phyloP scores from a whole-genome alignment of 345 rosid genomes.

The Gossypium ekmanianum region DNA sequence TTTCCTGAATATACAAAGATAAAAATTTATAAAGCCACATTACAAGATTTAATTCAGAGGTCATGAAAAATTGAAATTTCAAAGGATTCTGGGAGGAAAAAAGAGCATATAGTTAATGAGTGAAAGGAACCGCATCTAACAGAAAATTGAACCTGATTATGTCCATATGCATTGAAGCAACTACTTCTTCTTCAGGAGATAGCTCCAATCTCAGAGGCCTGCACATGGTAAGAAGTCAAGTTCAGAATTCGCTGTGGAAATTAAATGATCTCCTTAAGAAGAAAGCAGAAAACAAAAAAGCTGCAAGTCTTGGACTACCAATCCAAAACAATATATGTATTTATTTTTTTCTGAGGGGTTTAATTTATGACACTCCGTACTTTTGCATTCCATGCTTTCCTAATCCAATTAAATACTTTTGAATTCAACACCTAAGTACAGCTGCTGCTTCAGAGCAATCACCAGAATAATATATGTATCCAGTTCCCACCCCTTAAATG shows the following conservation, averaged over 20 bases:
- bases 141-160: constrained; percentile 60
- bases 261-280: not conserved
- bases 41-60: not conserved
- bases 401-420: not conserved
- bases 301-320: not conserved
- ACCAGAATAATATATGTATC: not conserved
- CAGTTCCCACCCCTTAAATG: not conserved
- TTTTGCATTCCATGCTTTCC: not conserved
- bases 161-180: constrained; percentile 82
- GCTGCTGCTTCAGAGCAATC: not conserved
- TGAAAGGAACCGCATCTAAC: not conserved
- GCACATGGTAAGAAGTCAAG: constrained; percentile 13
- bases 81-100: not conserved
- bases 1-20: constrained; percentile 42
- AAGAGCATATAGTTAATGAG: not conserved
- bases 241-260: not conserved
- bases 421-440: not conserved
- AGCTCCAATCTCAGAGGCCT: constrained; percentile 88
- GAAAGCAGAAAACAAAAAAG: not conserved
- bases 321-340: not conserved
- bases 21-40: not conserved
- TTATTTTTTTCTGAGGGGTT: too few relatives aligned
- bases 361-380: not conserved
- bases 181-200: constrained; percentile 90
- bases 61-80: not conserved